Conservation (phyloP, 1,284 basidiomycete species). For the Cryptococcus depauperatus region DNA sequence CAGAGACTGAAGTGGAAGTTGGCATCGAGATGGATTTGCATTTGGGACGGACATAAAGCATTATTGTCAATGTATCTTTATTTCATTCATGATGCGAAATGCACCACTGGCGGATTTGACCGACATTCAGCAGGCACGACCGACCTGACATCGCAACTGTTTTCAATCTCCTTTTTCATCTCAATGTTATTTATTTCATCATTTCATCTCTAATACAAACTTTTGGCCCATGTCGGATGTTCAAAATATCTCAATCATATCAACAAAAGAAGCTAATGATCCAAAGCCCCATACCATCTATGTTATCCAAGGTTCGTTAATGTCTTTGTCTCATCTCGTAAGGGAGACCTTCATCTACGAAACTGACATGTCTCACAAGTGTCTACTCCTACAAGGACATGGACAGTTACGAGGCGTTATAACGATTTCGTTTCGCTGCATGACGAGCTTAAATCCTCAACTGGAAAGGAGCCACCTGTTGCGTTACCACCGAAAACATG, state of each 20-base stretch:
- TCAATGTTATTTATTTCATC: background rate
- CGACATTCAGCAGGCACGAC: too few relatives aligned
- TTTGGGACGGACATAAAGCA: too few relatives aligned
- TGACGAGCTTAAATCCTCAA: conserved; percentile 64
- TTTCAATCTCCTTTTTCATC: too few relatives aligned
- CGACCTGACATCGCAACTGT: too few relatives aligned
- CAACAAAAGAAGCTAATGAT: conserved; percentile 37
- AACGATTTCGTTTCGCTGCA: conserved; percentile 86
- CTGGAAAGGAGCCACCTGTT: conserved; percentile 62
- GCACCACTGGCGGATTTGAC: too few relatives aligned
- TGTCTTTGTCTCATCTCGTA: background rate
- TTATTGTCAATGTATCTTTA: background rate
- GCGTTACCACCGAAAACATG: conserved; percentile 76
- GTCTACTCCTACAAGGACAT: conserved; percentile 55
- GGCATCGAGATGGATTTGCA: too few relatives aligned
- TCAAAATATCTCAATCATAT: conserved; percentile 40
- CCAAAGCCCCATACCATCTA: conserved; percentile 43
- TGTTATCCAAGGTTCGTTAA: conserved; percentile 39
- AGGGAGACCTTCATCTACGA: background rate
- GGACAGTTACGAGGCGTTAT: conserved; percentile 88
- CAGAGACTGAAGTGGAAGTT: too few relatives aligned
- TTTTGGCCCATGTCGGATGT: conserved; percentile 37
- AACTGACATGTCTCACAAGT: conserved; percentile 19
- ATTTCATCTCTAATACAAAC: background rate
- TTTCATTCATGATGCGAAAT: too few relatives aligned